A percentile compares a stretch with the other conserved stretches of the same genome.
Conservation (phyloP, 73 alveolate species). For the Paraurostyla sp. region DNA sequence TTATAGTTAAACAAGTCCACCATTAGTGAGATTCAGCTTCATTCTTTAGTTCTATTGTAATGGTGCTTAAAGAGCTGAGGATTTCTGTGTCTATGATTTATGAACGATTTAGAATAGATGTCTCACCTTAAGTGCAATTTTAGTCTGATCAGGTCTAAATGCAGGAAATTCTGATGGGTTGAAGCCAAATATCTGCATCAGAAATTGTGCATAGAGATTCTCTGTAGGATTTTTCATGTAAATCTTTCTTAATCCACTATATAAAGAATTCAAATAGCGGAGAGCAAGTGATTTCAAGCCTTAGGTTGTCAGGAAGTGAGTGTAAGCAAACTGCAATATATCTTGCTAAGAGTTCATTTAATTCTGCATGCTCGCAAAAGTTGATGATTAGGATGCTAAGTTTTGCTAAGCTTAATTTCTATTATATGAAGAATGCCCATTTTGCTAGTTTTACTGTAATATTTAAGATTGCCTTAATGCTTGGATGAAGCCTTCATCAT, state of each 20-base stretch:
- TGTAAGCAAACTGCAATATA: slow-evolving; percentile 7
- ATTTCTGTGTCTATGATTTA: not conserved
- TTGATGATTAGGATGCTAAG: too few species aligned
- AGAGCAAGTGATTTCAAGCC: slow-evolving; percentile 45
- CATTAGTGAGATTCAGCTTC: slow-evolving; percentile 3
- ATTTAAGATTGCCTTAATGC: not conserved
- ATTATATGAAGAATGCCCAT: too few species aligned
- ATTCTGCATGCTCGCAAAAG: too few species aligned
- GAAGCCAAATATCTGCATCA: slow-evolving; percentile 59
- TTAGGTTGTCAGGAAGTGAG: slow-evolving; percentile 21
- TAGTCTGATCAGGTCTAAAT: slow-evolving; percentile 29
- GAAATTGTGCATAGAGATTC: not conserved
- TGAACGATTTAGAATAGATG: slow-evolving; percentile 36
- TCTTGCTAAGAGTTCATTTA: slow-evolving; percentile 8
- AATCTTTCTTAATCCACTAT: slow-evolving; percentile 19
- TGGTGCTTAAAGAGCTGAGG: not conserved
- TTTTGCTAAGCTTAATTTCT: slow-evolving; percentile 20
- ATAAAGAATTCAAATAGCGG: slow-evolving; percentile 35
- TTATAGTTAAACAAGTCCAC: not conserved
- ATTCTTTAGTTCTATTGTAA: not conserved
- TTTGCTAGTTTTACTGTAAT: not conserved
- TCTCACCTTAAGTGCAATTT: slow-evolving; percentile 4
- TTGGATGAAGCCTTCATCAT: not conserved
- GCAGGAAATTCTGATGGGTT: slow-evolving; percentile 44
- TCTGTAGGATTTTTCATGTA: not conserved